A percentile compares a stretch with the other conserved stretches of the same genome.
phyloP scores from a whole-genome alignment of 495 filamentous ascomycete genomes.

The Aspergillus heteromorphus region DNA sequence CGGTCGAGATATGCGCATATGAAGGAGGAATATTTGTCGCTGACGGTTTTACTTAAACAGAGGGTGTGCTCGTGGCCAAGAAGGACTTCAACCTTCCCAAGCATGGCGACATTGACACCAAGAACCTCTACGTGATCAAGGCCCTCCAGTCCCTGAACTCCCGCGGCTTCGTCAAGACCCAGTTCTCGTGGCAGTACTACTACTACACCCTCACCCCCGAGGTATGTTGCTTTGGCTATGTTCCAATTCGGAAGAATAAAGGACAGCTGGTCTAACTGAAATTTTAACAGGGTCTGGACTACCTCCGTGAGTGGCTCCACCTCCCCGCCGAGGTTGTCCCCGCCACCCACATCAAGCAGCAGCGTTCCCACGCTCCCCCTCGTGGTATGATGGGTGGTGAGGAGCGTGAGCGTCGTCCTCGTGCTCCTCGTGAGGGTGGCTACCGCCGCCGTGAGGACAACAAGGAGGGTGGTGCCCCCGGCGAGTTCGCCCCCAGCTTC shows the following conservation, averaged over 20 bases:
- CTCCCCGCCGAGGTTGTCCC: constrained; percentile 99
- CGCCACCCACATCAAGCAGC: constrained; percentile 99
- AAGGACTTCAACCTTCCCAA: constrained; percentile 96
- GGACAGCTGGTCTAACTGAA: background rate
- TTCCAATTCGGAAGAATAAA: background rate
- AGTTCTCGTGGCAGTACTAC: constrained; percentile 99
- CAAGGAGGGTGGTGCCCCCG: constrained; percentile 93
- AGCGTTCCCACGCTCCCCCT: constrained; percentile 96
- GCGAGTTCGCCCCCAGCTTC: constrained; percentile 94
- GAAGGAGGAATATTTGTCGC: constrained; percentile 5
- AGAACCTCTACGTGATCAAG: constrained; percentile 99
- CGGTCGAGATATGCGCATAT: background rate
- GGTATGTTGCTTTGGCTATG: constrained; percentile 19
- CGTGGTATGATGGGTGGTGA: constrained; percentile 98
- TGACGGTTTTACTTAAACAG: constrained; percentile 40
- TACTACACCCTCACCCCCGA: constrained; percentile 99
- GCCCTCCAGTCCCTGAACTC: constrained; percentile 95
- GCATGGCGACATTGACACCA: constrained; percentile 93
- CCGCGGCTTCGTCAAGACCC: constrained; percentile 97
- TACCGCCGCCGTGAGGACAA: constrained; percentile 82
- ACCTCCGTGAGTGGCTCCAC: constrained; percentile 99
- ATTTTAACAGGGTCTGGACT: constrained; percentile 72
- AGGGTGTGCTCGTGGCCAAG: constrained; percentile 98
- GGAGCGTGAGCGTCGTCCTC: constrained; percentile 73
- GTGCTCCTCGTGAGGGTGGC: constrained; percentile 85